These are phyloP conservation scores for Wickerhamiella sergipiensis DNA, from an alignment of 805 yeast species.

Conservation along the genomic window DNA sequence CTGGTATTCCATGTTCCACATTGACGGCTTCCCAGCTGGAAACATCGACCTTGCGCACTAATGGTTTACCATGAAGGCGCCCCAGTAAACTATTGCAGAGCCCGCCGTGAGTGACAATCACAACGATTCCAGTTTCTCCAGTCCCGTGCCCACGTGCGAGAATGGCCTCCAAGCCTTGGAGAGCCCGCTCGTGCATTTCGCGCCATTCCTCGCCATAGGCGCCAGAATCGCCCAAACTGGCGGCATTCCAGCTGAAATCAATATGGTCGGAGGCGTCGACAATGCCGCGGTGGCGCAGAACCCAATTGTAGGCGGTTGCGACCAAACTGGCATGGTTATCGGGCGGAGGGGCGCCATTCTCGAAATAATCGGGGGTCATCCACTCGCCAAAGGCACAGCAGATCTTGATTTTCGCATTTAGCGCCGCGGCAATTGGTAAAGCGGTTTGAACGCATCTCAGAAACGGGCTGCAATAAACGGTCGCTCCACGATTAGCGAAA, in stretches of 20 bases:
- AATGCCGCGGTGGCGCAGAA: conserved; percentile 6
- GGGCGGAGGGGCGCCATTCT: conserved; percentile 23
- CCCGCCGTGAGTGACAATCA: conserved; percentile 29
- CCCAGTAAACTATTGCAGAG: conserved; percentile 28
- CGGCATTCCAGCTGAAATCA: conserved; percentile 11
- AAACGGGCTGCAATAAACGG: conserved; percentile 24
- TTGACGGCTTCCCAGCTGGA: conserved; percentile 9
- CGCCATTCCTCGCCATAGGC: conserved; percentile 27
- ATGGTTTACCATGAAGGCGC: conserved; percentile 20
- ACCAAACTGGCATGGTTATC: conserved; percentile 20
- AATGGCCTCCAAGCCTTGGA: conserved; percentile 18
- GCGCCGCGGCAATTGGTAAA: conserved; percentile 14
- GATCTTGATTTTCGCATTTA: conserved; percentile 13
- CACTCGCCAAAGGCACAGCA: conserved; percentile 28
- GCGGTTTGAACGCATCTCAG: conserved; percentile 28
- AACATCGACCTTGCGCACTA: conserved; percentile 21
- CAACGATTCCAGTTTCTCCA: conserved; percentile 4
- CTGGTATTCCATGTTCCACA: not conserved
- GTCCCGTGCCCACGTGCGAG: conserved; percentile 5
- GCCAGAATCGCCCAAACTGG: conserved; percentile 14
- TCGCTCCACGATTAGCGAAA: conserved; percentile 4
- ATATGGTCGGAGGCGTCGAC: conserved; percentile 4
- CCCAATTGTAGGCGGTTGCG: conserved; percentile 17
- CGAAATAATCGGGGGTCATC: conserved; percentile 27
- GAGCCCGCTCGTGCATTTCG: conserved; percentile 24